These are phyloP conservation scores for Trichosporon coremiiforme DNA, from an alignment of 1,284 basidiomycete genomes.

Conservation along the genomic window DNA sequence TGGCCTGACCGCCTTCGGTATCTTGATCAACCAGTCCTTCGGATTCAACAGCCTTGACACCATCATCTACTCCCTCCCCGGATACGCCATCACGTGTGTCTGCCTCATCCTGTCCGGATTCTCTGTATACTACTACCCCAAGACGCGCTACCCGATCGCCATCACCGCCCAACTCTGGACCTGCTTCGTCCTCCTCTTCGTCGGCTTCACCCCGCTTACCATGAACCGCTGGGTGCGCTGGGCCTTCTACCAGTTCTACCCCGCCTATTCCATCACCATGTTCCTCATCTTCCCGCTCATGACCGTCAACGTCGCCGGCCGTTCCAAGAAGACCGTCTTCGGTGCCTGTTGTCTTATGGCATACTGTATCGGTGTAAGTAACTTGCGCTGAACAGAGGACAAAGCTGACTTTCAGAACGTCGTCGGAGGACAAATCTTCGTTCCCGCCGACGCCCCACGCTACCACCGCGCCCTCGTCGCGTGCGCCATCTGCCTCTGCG, in stretches of 20 bases:
- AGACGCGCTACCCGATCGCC: slow-evolving; percentile 36
- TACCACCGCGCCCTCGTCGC: slow-evolving; percentile 33
- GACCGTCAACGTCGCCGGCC: slow-evolving; percentile 30
- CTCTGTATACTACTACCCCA: slow-evolving; percentile 30
- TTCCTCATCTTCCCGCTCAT: slow-evolving; percentile 33
- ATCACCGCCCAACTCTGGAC: slow-evolving; percentile 28
- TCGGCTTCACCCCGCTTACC: slow-evolving; percentile 26
- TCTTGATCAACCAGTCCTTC: slow-evolving; percentile 25
- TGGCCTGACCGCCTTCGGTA: slow-evolving; percentile 33
- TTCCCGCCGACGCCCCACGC: slow-evolving; percentile 33
- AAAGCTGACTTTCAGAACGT: slow-evolving; percentile 26
- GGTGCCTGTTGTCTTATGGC: slow-evolving; percentile 28
- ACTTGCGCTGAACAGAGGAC: background rate
- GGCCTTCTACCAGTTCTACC: slow-evolving; percentile 30
- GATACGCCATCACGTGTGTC: slow-evolving; percentile 29
- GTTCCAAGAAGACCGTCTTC: slow-evolving; percentile 35
- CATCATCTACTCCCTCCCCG: slow-evolving; percentile 36
- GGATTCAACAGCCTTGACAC: slow-evolving; percentile 36
- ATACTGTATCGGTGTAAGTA: slow-evolving; percentile 35
- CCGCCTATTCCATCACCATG: slow-evolving; percentile 29
- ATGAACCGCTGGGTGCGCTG: slow-evolving; percentile 35
- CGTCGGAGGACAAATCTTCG: slow-evolving; percentile 37
- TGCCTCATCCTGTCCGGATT: slow-evolving; percentile 28
- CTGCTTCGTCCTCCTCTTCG: slow-evolving; percentile 35
- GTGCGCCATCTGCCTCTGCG: slow-evolving; percentile 30